Conservation (phyloP, 352 stramenopile species). For the Globisporangium megalacanthum region DNA sequence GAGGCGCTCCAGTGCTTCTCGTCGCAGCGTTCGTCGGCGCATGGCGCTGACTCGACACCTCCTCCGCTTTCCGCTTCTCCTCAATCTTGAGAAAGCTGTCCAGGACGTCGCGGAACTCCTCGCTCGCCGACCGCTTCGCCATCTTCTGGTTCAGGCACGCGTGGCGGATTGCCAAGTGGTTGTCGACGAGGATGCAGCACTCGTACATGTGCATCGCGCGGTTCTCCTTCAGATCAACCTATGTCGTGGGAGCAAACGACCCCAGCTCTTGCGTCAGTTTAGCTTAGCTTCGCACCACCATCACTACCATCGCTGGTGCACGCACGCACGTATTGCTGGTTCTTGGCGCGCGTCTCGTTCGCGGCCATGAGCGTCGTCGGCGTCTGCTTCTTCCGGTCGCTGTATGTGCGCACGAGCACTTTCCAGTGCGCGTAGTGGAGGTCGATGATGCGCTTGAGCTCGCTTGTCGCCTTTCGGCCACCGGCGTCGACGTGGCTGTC, state of each 20-base stretch:
- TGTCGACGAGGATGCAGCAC: conserved; percentile 48
- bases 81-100: conserved; percentile 25
- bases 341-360: conserved; percentile 54
- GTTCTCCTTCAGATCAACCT: conserved; percentile 18
- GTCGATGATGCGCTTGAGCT: conserved; percentile 30
- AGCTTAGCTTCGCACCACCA: too few species aligned
- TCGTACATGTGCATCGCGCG: conserved; percentile 23
- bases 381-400: conserved; percentile 30
- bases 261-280: not conserved
- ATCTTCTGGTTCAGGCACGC: conserved; percentile 65
- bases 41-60: not conserved
- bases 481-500: conserved; percentile 27
- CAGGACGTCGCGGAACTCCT: conserved; percentile 64
- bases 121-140: conserved; percentile 64
- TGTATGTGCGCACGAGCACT: conserved; percentile 39
- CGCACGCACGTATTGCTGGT: conserved; percentile 15
- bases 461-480: conserved; percentile 23
- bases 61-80: conserved; percentile 4
- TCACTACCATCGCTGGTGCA: too few species aligned
- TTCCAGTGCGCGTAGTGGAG: conserved; percentile 46
- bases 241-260: not conserved
- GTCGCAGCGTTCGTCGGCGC: not conserved
- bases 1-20: not conserved
- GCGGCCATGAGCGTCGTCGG: conserved; percentile 57
- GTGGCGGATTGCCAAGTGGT: conserved; percentile 41